Base-by-base conservation (phyloP, 768 basidiomycete genomes). In the Pleurotus giganteus region DNA sequence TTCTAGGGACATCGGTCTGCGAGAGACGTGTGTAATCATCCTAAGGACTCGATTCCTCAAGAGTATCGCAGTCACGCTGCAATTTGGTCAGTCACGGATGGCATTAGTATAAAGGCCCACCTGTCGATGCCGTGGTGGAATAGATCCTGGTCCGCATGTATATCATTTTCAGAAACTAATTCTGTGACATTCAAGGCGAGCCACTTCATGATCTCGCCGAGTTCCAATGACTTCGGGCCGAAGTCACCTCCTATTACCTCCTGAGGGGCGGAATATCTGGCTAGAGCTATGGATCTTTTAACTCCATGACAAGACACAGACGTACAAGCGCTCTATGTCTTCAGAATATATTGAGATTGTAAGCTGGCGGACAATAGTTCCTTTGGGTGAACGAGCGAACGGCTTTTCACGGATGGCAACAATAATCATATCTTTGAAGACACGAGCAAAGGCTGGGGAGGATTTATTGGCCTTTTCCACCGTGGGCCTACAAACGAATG, bases 401-500 rank as follows among this genome's bases (percentile, higher is more conserved):
- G 42, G 7, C 23, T 17, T 43, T 6, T 6, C 42, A 9, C 63
- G 61, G 7, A 53, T 47, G 0, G 79, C 66, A n/a, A 81, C 69
- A 34, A 82, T 45, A 41, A 83, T 75, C 72, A 82, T 74, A 58
- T 84, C 77, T 50, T 78, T 78, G 65, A 80, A 80, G 4, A 81
- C 69, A 15, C 72, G 66, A 52, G 73, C 75, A 53, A 73, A 78
- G 2, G 66, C 56, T 0, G 80, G 78, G 4, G 72, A 70, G 13
- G 66, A 63, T 45, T 63, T 63, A 61, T 80, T 80, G 3, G 76
- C 78, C 28, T 76, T 71, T 45, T 78, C 76, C 6, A 78, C 67
- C 7, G 64, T 57, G 2, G 63, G 69, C 74, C 74, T 77, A n/a
- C n/a, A n/a, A n/a, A n/a, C 49, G 31, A 32, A 6, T 32, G 6